Percentiles rank a stretch among this genome's conserved stretches.
Evolutionary conservation across 2,329 filamentous ascomycete genomes (phyloP).

Genomic region (Penicillium sp.): DNA sequence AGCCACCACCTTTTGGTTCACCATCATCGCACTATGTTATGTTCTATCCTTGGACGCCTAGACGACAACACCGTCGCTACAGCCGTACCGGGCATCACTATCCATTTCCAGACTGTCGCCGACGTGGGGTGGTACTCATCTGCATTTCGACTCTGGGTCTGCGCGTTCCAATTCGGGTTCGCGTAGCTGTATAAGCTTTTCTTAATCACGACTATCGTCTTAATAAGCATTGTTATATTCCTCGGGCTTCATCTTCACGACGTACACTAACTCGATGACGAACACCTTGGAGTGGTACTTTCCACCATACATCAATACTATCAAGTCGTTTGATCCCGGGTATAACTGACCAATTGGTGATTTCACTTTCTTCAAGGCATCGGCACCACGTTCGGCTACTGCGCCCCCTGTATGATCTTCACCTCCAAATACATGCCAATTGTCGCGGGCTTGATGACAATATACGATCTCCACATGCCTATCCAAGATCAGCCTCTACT

Average conservation of each 20-base stretch:
- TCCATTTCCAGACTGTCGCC: slow-evolving; percentile 26
- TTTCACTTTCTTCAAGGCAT: slow-evolving; percentile 22
- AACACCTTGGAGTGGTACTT: no score
- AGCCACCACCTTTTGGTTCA: slow-evolving; percentile 16
- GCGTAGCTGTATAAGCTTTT: slow-evolving; percentile 34
- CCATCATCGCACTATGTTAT: slow-evolving; percentile 23
- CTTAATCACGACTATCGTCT: slow-evolving; percentile 27
- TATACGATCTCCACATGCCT: slow-evolving; percentile 21
- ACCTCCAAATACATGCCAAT: slow-evolving; percentile 32
- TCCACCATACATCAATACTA: no score
- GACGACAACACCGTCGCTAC: slow-evolving; percentile 34
- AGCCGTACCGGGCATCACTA: slow-evolving; percentile 32
- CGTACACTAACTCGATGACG: no score
- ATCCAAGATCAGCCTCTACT: slow-evolving; percentile 27
- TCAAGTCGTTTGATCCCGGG: no score
- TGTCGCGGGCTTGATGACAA: slow-evolving; percentile 35
- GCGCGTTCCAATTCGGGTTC: slow-evolving; percentile 24
- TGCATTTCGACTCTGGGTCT: slow-evolving; percentile 21
- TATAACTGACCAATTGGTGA: no score
- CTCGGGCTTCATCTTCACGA: background rate
- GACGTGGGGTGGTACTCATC: slow-evolving; percentile 33
- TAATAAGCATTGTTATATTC: slow-evolving; percentile 21
- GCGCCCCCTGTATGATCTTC: slow-evolving; percentile 37
- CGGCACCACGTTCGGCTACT: slow-evolving; percentile 30
- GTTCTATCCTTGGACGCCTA: slow-evolving; percentile 26